Conservation (phyloP, 163 green algal genomes). For the Coccomyxa subellipsoidea region DNA sequence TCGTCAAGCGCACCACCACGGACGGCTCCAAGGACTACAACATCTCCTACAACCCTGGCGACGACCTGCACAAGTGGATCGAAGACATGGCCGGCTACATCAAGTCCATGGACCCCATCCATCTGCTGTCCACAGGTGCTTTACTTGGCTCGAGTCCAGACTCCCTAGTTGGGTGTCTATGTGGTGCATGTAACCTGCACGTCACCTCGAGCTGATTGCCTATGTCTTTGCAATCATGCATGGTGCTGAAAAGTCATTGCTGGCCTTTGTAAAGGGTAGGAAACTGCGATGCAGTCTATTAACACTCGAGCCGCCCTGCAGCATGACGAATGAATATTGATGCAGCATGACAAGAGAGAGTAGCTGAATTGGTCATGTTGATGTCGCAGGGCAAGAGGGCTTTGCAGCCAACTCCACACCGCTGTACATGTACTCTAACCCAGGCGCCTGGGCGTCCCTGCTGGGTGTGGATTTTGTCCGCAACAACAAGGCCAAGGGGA, state of each 20-base stretch:
- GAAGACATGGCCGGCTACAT: slow-evolving; percentile 53
- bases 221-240: no score
- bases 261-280: no score
- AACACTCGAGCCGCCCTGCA: no score
- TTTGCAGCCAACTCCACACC: slow-evolving; percentile 17
- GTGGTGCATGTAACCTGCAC: no score
- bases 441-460: slow-evolving; percentile 28
- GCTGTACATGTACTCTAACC: slow-evolving; percentile 34
- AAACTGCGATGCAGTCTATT: no score
- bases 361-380: neutral
- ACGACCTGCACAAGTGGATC: slow-evolving; percentile 44
- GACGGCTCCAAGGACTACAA: slow-evolving; percentile 58
- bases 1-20: slow-evolving; percentile 55
- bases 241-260: no score
- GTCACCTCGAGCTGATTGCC: no score
- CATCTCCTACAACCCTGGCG: slow-evolving; percentile 35
- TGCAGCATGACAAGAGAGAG: neutral
- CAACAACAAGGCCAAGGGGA: slow-evolving; percentile 22
- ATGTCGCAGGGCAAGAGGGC: slow-evolving; percentile 25
- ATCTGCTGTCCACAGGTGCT: slow-evolving; percentile 56
- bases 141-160: neutral
- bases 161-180: no score
- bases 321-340: no score
- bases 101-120: slow-evolving; percentile 55
- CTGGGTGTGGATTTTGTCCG: slow-evolving; percentile 40